These are phyloP conservation scores for Zygotorulaspora sp. DNA, from an alignment of 805 yeast genomes.

Conservation along the genomic window DNA sequence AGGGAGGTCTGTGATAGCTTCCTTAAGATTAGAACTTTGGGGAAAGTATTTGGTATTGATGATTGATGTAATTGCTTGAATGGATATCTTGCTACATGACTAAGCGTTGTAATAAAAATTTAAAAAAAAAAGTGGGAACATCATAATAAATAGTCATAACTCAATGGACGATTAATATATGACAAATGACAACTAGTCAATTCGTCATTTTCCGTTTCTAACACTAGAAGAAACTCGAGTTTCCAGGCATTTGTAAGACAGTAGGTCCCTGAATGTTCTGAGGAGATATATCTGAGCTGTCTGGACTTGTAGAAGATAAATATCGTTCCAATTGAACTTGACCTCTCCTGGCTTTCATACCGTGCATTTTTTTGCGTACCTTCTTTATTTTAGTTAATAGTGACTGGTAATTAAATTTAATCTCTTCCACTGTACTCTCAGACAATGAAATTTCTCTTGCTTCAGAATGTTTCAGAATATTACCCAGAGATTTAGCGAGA, in stretches of 20 bases:
- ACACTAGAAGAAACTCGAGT: constrained; percentile 11
- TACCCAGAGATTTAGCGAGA: constrained; percentile 32
- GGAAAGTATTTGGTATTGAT: constrained; percentile 21
- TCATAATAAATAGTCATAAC: no score
- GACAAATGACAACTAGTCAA: no score
- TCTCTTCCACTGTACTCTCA: constrained; percentile 25
- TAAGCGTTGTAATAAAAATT: not conserved
- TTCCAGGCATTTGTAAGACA: constrained; percentile 11
- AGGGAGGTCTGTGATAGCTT: constrained; percentile 34
- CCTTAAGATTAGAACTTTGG: constrained; percentile 32
- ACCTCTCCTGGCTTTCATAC: constrained; percentile 11
- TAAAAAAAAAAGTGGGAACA: no score
- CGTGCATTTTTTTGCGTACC: constrained; percentile 16
- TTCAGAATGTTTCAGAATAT: constrained; percentile 29
- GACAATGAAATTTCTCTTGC: constrained; percentile 30
- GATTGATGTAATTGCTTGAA: no score
- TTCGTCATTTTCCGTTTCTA: no score
- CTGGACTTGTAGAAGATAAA: constrained; percentile 11
- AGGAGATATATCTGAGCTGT: constrained; percentile 10
- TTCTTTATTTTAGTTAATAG: constrained; percentile 26
- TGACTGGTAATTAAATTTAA: constrained; percentile 23
- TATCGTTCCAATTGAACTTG: constrained; percentile 17
- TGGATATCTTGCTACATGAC: not conserved
- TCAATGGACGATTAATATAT: no score
- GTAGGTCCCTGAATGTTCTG: constrained; percentile 12